Conservation (phyloP, 805 yeast species). For the Blastobotrys attinorum region DNA sequence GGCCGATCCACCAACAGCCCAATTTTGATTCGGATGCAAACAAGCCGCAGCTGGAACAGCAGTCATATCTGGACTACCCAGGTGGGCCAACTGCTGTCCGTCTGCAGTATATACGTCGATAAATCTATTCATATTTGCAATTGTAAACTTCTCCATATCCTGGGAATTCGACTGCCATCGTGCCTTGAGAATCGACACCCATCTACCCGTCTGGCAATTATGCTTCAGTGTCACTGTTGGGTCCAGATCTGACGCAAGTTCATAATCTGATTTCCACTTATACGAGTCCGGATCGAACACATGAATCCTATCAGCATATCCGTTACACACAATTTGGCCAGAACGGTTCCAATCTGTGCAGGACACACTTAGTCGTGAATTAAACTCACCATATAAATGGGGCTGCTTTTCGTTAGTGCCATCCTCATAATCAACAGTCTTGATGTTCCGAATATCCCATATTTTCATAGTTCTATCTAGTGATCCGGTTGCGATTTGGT, state of each 20-base stretch:
- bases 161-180: conserved; percentile 72
- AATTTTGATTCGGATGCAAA: conserved; percentile 79
- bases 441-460: conserved; percentile 71
- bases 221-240: conserved; percentile 67
- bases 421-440: conserved; percentile 11
- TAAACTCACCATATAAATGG: conserved; percentile 50
- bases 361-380: conserved; percentile 73
- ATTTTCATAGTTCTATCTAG: conserved; percentile 75
- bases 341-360: conserved; percentile 74
- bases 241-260: conserved; percentile 31
- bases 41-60: conserved; percentile 89
- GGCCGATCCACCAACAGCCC: conserved; percentile 92
- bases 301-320: conserved; percentile 80
- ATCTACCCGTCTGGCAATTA: conserved; percentile 93
- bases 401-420: conserved; percentile 37
- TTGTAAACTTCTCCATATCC: conserved; percentile 77
- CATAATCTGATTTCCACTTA: conserved; percentile 16
- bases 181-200: conserved; percentile 90
- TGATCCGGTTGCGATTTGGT: conserved; percentile 80
- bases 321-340: conserved; percentile 74
- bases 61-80: conserved; percentile 55
- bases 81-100: conserved; percentile 73
- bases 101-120: conserved; percentile 72
- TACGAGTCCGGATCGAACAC: conserved; percentile 40
- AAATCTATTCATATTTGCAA: conserved; percentile 87